Conservation (phyloP, 2,329 filamentous ascomycete genomes). For the Alternaria brassicae region DNA sequence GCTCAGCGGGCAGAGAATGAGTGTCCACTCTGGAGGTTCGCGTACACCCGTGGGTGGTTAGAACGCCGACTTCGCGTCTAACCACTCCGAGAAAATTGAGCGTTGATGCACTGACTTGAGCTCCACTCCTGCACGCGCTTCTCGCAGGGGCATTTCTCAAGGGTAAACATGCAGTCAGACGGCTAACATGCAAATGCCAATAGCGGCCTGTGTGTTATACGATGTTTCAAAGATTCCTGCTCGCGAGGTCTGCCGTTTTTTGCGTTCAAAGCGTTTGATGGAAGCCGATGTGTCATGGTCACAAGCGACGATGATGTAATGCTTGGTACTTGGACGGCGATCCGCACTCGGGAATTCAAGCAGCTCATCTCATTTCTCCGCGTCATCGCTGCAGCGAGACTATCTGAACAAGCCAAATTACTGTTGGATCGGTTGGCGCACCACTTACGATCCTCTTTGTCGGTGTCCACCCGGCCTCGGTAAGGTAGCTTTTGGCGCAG, state of each 20-base stretch:
- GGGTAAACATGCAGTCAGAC: constrained; percentile 11
- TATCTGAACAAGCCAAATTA: constrained; percentile 22
- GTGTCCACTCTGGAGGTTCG: constrained; percentile 1
- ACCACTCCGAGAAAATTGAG: constrained; percentile 12
- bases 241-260: background rate
- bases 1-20: constrained; percentile 1
- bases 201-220: constrained; percentile 9
- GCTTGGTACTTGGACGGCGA: constrained; percentile 21
- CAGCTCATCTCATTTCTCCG: constrained; percentile 18
- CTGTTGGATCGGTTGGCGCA: constrained; percentile 26
- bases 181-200: constrained; percentile 5
- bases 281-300: constrained; percentile 2
- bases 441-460: constrained; percentile 28
- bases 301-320: constrained; percentile 29
- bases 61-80: constrained; percentile 1
- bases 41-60: background rate
- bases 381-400: constrained; percentile 24
- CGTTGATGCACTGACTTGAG: constrained; percentile 11
- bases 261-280: background rate
- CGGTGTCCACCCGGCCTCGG: constrained; percentile 41
- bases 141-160: constrained; percentile 9
- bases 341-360: constrained; percentile 14
- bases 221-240: background rate
- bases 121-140: constrained; percentile 14
- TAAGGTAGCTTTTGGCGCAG: constrained; percentile 32